A percentile compares a stretch with the other conserved stretches of the same genome.
Evolutionary conservation across 371 early-diverging fungal genomes (phyloP).

Genomic region (Mortierella sp.): DNA sequence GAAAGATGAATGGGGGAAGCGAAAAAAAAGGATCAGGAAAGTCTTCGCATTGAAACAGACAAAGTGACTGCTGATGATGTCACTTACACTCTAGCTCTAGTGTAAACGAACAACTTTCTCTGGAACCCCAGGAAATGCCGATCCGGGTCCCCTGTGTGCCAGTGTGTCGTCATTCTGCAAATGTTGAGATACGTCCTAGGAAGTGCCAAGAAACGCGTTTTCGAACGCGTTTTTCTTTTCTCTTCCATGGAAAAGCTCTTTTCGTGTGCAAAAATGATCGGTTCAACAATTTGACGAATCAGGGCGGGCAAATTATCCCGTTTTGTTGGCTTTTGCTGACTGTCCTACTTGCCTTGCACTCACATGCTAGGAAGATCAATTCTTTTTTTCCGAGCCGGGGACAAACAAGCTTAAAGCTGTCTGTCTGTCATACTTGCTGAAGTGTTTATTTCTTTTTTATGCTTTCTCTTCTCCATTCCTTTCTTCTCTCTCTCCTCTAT

Average conservation of each 20-base stretch:
- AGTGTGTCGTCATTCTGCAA: not conserved
- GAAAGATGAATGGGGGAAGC: not conserved
- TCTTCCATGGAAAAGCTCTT: not conserved
- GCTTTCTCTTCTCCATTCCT: not conserved
- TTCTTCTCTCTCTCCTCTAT: not conserved
- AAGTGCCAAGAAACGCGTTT: not conserved
- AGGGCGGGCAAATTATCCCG: not conserved
- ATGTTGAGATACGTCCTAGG: not conserved
- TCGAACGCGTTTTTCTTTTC: not conserved
- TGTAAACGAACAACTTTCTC: not conserved
- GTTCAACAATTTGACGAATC: not conserved
- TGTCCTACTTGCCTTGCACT: no score
- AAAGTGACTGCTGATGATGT: no score
- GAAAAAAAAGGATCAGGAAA: conserved; percentile 7
- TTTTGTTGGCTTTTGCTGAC: no score
- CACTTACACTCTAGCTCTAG: not conserved
- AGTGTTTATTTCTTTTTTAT: not conserved
- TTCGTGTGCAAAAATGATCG: not conserved
- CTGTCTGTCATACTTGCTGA: not conserved
- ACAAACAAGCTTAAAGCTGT: not conserved
- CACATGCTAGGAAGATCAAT: conserved; percentile 6
- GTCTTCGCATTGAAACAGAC: no score
- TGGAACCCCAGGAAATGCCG: conserved; percentile 2
- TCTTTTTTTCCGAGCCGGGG: conserved; percentile 9
- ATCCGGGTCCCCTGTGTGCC: not conserved